Evolutionary conservation across 495 filamentous ascomycete species (phyloP), one percentile per base, ranked within the genome.

Genomic region (Penicillium dipodomyicola): DNA sequence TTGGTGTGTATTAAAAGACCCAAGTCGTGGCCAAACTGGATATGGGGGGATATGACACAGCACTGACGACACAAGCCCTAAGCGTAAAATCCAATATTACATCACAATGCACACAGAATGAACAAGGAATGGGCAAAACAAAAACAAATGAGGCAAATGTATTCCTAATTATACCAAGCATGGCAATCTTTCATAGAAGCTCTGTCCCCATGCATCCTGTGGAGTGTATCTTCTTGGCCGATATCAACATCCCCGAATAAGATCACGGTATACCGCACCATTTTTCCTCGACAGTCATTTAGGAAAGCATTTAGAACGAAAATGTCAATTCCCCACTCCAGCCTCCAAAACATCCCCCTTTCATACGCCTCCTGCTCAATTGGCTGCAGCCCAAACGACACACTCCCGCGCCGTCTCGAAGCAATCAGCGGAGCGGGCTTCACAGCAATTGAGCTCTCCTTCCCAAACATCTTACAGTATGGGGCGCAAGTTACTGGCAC

Each of bases 401-500:
- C 82, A 3, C 79, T 92, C 20, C 81, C 78, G 3, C 64, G 79
- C 42, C 89, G 87, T 62, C 81, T 92, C 25, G 72, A 84, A 49
- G 86, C 87, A 29, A 86, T 92, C 52, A 73, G 80, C 33, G 65
- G 70, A 15, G 86, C 88, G 1, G 85, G 87, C 14, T 92, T 90
- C 70, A 67, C 75, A 17, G 86, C 77, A 15, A 86, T 92, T 49
- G 89, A 93, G 63, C 81, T 93, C 4, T 85, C 84, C 19, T 88
- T 92, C 65, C 87, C 87, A 0, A 88, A 92, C 58, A 81, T 93
- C n/a, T 61, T 89, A 12, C 70, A 77, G 32, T 88, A 88, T 60
- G 87, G 82, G 15, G 70, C 68, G 0, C 64, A 74, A 9, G 66
- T 84, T 8, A 69, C 80, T 29, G 73, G 78, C 20, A 68, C 75